Conservation (phyloP, 768 basidiomycete species). For the Clitopilus hobsonii region DNA sequence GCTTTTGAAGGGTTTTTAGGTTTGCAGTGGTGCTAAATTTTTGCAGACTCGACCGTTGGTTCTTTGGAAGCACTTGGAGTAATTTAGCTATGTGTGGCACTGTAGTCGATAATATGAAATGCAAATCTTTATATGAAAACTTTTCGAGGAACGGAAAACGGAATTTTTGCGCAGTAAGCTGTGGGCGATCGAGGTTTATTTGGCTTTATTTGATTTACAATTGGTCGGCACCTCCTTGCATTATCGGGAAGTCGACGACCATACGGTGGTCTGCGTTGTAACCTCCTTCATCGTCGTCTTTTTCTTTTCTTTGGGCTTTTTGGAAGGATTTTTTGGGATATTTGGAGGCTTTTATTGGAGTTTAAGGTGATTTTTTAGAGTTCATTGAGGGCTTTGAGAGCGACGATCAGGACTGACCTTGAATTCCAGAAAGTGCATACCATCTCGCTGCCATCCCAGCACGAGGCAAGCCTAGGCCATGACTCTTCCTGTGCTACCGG, state of each 20-base stretch:
- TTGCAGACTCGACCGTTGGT: not conserved
- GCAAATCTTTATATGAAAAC: not conserved
- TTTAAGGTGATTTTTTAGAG: not conserved
- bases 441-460: not conserved
- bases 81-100: not conserved
- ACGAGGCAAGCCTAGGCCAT: conserved; percentile 15
- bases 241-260: not conserved
- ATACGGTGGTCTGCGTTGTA: not conserved
- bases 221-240: not conserved
- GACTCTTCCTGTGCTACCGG: conserved; percentile 35
- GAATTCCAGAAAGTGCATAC: not conserved
- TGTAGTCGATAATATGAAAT: not conserved
- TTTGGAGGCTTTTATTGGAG: not conserved
- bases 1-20: too few species aligned
- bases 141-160: too few species aligned
- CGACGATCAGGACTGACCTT: not conserved
- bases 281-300: not conserved
- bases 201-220: not conserved
- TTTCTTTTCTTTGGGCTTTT: not conserved
- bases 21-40: not conserved
- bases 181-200: not conserved
- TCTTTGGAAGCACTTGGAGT: not conserved
- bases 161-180: too few species aligned
- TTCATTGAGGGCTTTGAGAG: not conserved
- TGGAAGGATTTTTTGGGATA: not conserved